Evolutionary conservation across 345 rosid species (phyloP).

Genomic region (Zanthoxylum bungeanum): DNA sequence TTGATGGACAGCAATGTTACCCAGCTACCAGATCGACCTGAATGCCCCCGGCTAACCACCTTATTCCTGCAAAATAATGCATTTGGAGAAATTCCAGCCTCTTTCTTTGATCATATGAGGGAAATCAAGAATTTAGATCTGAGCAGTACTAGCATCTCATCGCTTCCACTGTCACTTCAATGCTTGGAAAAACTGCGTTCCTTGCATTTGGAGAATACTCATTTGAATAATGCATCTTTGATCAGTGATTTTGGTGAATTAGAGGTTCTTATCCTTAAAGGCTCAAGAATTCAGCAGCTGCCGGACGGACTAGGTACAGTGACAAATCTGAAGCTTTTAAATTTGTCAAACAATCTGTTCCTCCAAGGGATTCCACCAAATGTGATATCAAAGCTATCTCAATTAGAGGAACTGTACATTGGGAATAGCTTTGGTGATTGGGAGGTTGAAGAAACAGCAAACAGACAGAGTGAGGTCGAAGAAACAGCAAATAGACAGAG

Average conservation of each 20-base stretch:
- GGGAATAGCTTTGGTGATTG: slow-evolving; percentile 19
- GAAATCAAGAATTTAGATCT: slow-evolving; percentile 21
- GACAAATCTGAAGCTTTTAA: slow-evolving; percentile 17
- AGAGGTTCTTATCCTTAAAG: slow-evolving; percentile 24
- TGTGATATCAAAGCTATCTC: slow-evolving; percentile 24
- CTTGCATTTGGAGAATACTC: slow-evolving; percentile 17
- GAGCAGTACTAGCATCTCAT: background rate
- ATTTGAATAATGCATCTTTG: slow-evolving; percentile 10
- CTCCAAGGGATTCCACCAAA: slow-evolving; percentile 26
- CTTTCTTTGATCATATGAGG: slow-evolving; percentile 18
- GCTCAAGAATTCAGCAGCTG: slow-evolving; percentile 17
- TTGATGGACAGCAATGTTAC: background rate
- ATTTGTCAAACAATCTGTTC: slow-evolving; percentile 17
- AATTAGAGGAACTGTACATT: slow-evolving; percentile 33
- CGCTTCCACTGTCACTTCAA: slow-evolving; percentile 16
- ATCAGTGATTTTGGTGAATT: slow-evolving; percentile 19
- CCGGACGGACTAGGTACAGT: slow-evolving; percentile 24
- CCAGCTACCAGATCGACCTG: slow-evolving; percentile 20
- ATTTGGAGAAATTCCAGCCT: slow-evolving; percentile 1
- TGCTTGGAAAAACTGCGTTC: slow-evolving; percentile 15
- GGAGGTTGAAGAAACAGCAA: slow-evolving; percentile 15
- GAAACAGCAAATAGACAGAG: background rate
- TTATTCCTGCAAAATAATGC: background rate
- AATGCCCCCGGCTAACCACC: slow-evolving; percentile 21
- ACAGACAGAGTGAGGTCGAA: slow-evolving; percentile 14